phyloP scores from a whole-genome alignment of 2,329 filamentous ascomycete species.

The Zymoseptoria passerinii region DNA sequence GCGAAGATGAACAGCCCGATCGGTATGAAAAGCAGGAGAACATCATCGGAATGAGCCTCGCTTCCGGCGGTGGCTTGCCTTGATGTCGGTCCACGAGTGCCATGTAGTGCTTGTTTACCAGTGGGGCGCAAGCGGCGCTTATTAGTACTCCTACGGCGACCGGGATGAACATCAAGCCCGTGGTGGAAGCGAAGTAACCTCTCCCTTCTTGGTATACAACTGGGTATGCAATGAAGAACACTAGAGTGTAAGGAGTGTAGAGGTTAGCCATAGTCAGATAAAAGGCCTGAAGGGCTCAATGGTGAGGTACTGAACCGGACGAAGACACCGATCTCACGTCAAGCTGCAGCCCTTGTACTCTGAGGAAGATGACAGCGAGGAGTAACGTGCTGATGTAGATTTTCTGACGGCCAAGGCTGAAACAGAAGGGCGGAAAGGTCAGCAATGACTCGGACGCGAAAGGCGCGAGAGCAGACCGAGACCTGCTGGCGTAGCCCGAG shows the following conservation, averaged over 20 bases:
- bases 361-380: constrained; percentile 48
- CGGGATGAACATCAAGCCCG: constrained; percentile 56
- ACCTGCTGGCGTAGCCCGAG: too few species aligned
- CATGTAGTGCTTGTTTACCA: constrained; percentile 77
- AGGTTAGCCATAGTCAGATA: too few species aligned
- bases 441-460: too few species aligned
- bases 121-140: constrained; percentile 38
- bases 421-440: too few species aligned
- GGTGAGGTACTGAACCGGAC: background rate
- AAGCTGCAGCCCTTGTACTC: background rate
- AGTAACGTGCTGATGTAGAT: constrained; percentile 46
- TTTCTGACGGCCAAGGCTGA: constrained; percentile 39
- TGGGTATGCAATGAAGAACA: constrained; percentile 62
- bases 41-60: constrained; percentile 66
- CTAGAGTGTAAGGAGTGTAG: constrained; percentile 42
- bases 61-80: constrained; percentile 68
- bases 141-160: constrained; percentile 22
- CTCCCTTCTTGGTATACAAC: constrained; percentile 71
- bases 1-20: constrained; percentile 60
- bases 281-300: too few species aligned
- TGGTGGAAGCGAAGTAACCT: constrained; percentile 66
- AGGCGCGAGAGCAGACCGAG: too few species aligned
- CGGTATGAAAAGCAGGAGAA: constrained; percentile 50
- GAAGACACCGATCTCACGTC: too few species aligned
- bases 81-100: constrained; percentile 53